Evolutionary conservation across 2,329 filamentous ascomycete genomes (phyloP).

Genomic region (Trichoderma sp.): DNA sequence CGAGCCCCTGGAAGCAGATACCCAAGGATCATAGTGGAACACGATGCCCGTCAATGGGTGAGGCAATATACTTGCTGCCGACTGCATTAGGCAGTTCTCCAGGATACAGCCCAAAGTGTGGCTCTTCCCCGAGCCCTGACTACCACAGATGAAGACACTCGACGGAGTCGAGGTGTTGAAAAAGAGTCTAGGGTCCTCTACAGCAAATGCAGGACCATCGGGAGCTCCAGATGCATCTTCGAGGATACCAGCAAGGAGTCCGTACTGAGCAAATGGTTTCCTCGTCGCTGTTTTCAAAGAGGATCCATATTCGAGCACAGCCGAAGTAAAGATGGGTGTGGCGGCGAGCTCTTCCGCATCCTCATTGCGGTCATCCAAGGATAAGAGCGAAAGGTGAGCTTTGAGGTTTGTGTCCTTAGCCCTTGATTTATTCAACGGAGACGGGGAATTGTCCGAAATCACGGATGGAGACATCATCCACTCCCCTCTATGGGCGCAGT

Average conservation of each 20-base stretch:
- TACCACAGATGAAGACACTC: constrained; percentile 62
- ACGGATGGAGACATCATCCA: background rate
- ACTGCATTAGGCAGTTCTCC: constrained; percentile 55
- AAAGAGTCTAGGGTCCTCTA: constrained; percentile 36
- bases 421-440: background rate
- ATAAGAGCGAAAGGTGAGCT: constrained; percentile 17
- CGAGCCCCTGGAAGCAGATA: constrained; percentile 44
- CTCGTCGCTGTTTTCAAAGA: background rate
- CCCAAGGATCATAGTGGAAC: constrained; percentile 62
- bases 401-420: background rate
- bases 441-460: background rate
- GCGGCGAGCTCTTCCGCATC: constrained; percentile 17
- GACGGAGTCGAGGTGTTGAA: constrained; percentile 50
- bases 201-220: no score
- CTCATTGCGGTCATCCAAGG: background rate
- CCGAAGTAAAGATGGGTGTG: constrained; percentile 24
- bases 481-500: background rate
- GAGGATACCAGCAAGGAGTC: constrained; percentile 21
- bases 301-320: constrained; percentile 10
- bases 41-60: constrained; percentile 58
- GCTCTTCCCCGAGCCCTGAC: constrained; percentile 62
- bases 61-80: constrained; percentile 43
- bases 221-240: background rate
- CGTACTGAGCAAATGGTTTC: constrained; percentile 22
- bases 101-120: constrained; percentile 56